Evolutionary conservation across 129 eudicot species (phyloP).

Genomic region (Tanacetum coccineum): DNA sequence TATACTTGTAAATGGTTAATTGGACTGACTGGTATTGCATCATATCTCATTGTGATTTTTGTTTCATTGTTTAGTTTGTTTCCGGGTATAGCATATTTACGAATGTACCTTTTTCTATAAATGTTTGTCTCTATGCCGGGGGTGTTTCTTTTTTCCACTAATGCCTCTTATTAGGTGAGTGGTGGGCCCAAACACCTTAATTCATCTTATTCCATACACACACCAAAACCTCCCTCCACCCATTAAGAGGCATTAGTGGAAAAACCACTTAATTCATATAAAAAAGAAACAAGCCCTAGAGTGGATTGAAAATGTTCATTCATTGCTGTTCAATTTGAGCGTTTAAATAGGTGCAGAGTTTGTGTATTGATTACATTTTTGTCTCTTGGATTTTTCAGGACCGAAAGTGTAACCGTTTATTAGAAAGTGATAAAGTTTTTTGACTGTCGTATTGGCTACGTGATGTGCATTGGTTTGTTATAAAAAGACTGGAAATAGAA

Average conservation of each 20-base stretch:
- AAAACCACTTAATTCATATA: too few relatives aligned
- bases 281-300: too few relatives aligned
- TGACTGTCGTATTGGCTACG: not conserved
- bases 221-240: too few relatives aligned
- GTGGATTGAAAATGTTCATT: too few relatives aligned
- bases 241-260: too few relatives aligned
- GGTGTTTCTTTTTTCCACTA: too few relatives aligned
- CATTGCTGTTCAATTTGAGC: not conserved
- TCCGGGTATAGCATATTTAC: not conserved
- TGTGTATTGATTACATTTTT: slow-evolving; percentile 12
- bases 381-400: slow-evolving; percentile 14
- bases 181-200: too few relatives aligned
- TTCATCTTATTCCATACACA: too few relatives aligned
- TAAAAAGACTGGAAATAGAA: slow-evolving; percentile 20
- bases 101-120: not conserved
- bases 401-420: not conserved
- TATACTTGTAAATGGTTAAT: slow-evolving; percentile 4
- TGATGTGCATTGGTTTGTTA: slow-evolving; percentile 14
- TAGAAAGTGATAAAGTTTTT: not conserved
- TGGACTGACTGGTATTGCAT: too few relatives aligned
- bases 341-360: not conserved
- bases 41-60: too few relatives aligned
- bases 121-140: too few relatives aligned
- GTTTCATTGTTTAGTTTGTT: not conserved
- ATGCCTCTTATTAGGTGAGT: too few relatives aligned